Evolutionary conservation across 805 yeast genomes (phyloP).

Genomic region (Lipomyces sp.): DNA sequence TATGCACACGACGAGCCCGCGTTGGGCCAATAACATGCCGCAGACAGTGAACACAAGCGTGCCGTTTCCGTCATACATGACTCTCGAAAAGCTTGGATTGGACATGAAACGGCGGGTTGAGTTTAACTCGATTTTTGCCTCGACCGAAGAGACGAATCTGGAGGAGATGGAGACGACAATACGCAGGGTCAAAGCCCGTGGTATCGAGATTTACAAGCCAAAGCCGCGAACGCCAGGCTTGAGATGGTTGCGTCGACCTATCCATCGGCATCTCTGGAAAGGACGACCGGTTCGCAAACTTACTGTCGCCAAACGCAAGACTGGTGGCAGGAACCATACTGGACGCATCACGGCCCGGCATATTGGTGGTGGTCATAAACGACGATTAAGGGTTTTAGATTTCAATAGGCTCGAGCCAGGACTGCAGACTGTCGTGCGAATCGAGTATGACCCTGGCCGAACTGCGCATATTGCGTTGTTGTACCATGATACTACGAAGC

Average conservation of each 20-base stretch:
- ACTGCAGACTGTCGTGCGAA: slow-evolving; percentile 76
- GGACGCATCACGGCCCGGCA: slow-evolving; percentile 92
- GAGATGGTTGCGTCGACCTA: slow-evolving; percentile 79
- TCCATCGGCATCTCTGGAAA: slow-evolving; percentile 83
- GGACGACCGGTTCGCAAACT: slow-evolving; percentile 80
- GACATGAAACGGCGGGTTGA: slow-evolving; percentile 13
- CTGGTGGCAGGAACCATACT: slow-evolving; percentile 86
- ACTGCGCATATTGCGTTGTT: slow-evolving; percentile 90
- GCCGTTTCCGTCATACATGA: slow-evolving; percentile 1
- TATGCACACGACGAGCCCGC: slow-evolving; percentile 28
- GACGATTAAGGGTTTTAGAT: slow-evolving; percentile 84
- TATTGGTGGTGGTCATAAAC: slow-evolving; percentile 95
- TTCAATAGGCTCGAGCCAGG: slow-evolving; percentile 70
- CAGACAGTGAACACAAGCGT: background rate
- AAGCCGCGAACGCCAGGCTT: slow-evolving; percentile 36
- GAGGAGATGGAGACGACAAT: slow-evolving; percentile 8
- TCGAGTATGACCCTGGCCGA: slow-evolving; percentile 95
- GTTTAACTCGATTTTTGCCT: background rate
- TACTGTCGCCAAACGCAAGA: slow-evolving; percentile 71
- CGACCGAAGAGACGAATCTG: background rate
- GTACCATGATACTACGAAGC: slow-evolving; percentile 63
- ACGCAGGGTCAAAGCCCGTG: slow-evolving; percentile 11
- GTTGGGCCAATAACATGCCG: slow-evolving; percentile 25
- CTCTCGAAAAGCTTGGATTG: slow-evolving; percentile 28
- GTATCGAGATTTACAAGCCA: slow-evolving; percentile 24